phyloP scores from a whole-genome alignment of 2,329 filamentous ascomycete genomes.

The Talaromyces islandicus region DNA sequence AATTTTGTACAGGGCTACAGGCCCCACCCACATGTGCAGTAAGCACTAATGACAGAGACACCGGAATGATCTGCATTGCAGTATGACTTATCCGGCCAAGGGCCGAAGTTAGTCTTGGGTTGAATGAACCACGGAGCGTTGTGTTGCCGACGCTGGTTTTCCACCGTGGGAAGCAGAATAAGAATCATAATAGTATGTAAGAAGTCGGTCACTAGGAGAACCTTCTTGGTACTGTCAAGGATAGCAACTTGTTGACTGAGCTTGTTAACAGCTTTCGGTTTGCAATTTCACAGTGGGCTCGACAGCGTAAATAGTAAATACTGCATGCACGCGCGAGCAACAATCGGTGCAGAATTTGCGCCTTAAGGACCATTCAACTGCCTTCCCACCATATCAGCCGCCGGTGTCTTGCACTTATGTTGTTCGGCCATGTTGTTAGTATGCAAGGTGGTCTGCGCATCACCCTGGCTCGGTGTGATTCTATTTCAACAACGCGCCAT shows the following conservation, averaged over 20 bases:
- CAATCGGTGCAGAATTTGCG: background rate
- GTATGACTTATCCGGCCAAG: background rate
- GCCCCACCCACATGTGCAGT: background rate
- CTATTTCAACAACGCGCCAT: no score
- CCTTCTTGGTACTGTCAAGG: no score
- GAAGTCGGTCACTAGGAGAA: background rate
- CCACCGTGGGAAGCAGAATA: no score
- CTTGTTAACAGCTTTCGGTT: background rate
- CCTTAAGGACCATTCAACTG: background rate
- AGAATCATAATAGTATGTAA: background rate
- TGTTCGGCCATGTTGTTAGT: background rate
- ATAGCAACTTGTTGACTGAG: background rate
- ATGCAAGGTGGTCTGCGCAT: background rate
- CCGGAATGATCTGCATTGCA: background rate
- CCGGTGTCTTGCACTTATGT: background rate
- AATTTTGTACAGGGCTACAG: no score
- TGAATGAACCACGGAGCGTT: no score
- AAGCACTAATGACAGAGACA: background rate
- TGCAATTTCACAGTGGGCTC: background rate
- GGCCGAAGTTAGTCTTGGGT: background rate
- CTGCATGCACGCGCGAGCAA: background rate
- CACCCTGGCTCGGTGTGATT: no score
- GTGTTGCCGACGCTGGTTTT: no score
- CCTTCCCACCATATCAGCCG: background rate
- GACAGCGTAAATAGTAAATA: background rate